Conservation (phyloP, 768 basidiomycete genomes). For the Favolaschia claudopus region DNA sequence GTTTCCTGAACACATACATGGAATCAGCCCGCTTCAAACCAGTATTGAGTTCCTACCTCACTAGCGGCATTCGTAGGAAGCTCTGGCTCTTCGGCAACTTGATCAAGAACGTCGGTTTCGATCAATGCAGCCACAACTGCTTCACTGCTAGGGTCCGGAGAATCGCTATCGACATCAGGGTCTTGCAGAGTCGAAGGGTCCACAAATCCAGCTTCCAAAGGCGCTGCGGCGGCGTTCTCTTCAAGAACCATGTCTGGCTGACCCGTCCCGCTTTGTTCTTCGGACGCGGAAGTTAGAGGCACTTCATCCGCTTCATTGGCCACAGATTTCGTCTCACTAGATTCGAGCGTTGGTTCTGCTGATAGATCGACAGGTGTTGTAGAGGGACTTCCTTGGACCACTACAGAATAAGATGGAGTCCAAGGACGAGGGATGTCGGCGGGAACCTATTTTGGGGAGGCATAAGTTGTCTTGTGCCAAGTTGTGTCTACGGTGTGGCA, state of each 20-base stretch:
- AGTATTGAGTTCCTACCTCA: no score
- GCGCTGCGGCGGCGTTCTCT: constrained; percentile 16
- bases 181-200: constrained; percentile 25
- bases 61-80: no score
- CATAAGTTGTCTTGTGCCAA: background rate
- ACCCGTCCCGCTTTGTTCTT: background rate
- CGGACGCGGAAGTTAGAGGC: no score
- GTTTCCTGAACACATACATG: no score
- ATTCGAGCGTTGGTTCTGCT: constrained; percentile 5
- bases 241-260: constrained; percentile 24
- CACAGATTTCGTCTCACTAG: background rate
- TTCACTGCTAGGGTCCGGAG: constrained; percentile 18
- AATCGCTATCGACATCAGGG: constrained; percentile 24
- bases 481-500: background rate
- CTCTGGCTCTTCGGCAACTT: background rate
- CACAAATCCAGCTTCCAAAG: constrained; percentile 18
- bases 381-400: constrained; percentile 37
- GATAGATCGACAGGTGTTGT: constrained; percentile 23
- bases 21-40: no score
- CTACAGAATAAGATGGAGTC: constrained; percentile 49
- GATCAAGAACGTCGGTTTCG: constrained; percentile 17
- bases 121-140: constrained; percentile 25
- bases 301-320: no score
- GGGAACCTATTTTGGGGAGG: background rate
- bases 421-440: constrained; percentile 35